Conservation (phyloP, 441 rosid species). For the Aleurites moluccanus region DNA sequence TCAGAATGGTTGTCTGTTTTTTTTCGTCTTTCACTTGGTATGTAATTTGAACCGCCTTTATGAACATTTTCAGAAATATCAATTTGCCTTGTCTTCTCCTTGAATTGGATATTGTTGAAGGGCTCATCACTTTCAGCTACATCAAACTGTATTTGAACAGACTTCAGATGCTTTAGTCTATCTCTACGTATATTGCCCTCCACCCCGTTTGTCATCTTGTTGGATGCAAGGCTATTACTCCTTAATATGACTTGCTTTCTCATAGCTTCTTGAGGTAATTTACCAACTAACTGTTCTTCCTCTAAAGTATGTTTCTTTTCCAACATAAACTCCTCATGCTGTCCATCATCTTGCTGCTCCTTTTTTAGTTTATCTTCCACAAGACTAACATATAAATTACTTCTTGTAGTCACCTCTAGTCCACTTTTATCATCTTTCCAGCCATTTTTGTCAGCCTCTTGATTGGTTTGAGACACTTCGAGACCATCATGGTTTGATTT, state of each 20-base stretch:
- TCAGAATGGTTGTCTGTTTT: slow-evolving; percentile 29
- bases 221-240: slow-evolving; percentile 52
- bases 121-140: slow-evolving; percentile 35
- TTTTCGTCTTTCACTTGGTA: slow-evolving; percentile 32
- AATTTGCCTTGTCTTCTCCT: slow-evolving; percentile 29
- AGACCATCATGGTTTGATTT: slow-evolving; percentile 20
- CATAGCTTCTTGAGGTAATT: slow-evolving; percentile 42
- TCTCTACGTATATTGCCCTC: slow-evolving; percentile 42
- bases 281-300: slow-evolving; percentile 31
- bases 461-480: slow-evolving; percentile 19
- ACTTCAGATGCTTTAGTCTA: slow-evolving; percentile 58
- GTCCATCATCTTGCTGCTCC: slow-evolving; percentile 34
- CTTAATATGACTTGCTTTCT: slow-evolving; percentile 45
- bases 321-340: slow-evolving; percentile 25
- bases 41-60: slow-evolving; percentile 13
- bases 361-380: slow-evolving; percentile 29
- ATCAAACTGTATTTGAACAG: slow-evolving; percentile 58
- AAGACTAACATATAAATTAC: slow-evolving; percentile 19
- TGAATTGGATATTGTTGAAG: slow-evolving; percentile 23
- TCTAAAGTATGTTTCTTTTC: slow-evolving; percentile 38
- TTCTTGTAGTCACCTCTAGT: slow-evolving; percentile 27
- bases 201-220: slow-evolving; percentile 43
- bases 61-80: slow-evolving; percentile 29
- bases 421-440: slow-evolving; percentile 28
- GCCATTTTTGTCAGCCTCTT: slow-evolving; percentile 24